phyloP scores from a whole-genome alignment of 164 flowering plant genomes.

The Sedum album region DNA sequence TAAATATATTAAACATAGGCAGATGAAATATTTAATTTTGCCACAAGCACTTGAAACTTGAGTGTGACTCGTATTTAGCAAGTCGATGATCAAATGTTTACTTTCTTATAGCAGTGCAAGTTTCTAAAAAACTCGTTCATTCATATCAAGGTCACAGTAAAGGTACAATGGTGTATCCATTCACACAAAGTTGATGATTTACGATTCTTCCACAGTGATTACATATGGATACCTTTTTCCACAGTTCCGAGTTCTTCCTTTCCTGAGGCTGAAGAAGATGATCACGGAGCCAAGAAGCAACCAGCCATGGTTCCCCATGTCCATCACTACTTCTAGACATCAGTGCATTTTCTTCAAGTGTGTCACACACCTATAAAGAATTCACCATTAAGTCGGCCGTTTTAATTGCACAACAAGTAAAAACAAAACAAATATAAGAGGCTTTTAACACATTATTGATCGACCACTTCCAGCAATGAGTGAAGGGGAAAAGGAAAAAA shows the following conservation, averaged over 20 bases:
- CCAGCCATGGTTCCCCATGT: slow-evolving; percentile 72
- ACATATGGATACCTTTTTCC: slow-evolving; percentile 65
- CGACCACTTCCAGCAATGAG: not conserved
- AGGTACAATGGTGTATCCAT: not conserved
- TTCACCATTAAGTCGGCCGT: not conserved
- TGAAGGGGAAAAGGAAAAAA: too few species aligned
- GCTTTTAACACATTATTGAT: not conserved
- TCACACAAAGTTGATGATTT: not conserved
- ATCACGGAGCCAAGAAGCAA: slow-evolving; percentile 80
- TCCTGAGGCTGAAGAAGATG: slow-evolving; percentile 80
- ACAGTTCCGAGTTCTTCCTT: slow-evolving; percentile 59
- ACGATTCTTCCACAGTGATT: not conserved
- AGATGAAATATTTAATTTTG: too few species aligned
- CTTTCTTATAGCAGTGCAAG: not conserved
- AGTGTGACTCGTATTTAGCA: not conserved
- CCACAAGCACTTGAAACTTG: not conserved
- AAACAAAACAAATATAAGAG: not conserved
- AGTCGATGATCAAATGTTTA: not conserved
- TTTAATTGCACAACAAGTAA: not conserved
- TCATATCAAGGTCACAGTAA: not conserved
- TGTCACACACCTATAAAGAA: slow-evolving; percentile 67
- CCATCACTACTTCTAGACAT: slow-evolving; percentile 34
- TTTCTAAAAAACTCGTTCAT: not conserved
- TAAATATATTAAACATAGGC: not conserved
- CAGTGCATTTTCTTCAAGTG: slow-evolving; percentile 81